phyloP scores from a whole-genome alignment of 192 early-diverging fungal species.

The Coemansia pectinata region DNA sequence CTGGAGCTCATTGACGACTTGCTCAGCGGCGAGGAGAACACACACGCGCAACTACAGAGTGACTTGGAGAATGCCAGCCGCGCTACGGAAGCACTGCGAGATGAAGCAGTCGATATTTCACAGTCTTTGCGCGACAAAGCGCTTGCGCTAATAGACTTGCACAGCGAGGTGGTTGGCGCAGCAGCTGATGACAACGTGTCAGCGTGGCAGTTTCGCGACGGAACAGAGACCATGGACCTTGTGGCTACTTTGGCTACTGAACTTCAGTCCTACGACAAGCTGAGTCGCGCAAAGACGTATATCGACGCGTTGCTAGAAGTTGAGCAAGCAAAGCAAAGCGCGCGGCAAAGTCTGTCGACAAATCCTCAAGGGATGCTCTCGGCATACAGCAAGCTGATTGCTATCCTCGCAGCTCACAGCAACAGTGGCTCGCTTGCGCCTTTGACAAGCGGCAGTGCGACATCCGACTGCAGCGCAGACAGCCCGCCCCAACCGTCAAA shows the following conservation, averaged over 20 bases:
- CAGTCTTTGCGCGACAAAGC: constrained; percentile 16
- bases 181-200: constrained; percentile 24
- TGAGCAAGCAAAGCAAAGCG: constrained; percentile 27
- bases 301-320: constrained; percentile 39
- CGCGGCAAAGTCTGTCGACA: not conserved
- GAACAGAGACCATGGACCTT: constrained; percentile 39
- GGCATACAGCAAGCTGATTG: constrained; percentile 17
- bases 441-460: not conserved
- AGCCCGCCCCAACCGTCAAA: constrained; percentile 3
- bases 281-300: constrained; percentile 35
- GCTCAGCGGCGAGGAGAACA: constrained; percentile 35
- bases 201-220: constrained; percentile 50
- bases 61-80: constrained; percentile 19
- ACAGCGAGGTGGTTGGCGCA: constrained; percentile 35
- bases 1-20: constrained; percentile 43
- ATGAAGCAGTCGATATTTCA: constrained; percentile 19
- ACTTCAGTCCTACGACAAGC: constrained; percentile 27
- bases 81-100: constrained; percentile 1
- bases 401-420: constrained; percentile 13
- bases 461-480: not conserved
- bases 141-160: constrained; percentile 33
- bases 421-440: not conserved
- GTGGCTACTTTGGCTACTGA: constrained; percentile 27
- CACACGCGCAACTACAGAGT: constrained; percentile 24
- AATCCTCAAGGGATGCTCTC: constrained; percentile 27